Conservation (phyloP, 2,329 filamentous ascomycete genomes). For the Cercospora sesami region DNA sequence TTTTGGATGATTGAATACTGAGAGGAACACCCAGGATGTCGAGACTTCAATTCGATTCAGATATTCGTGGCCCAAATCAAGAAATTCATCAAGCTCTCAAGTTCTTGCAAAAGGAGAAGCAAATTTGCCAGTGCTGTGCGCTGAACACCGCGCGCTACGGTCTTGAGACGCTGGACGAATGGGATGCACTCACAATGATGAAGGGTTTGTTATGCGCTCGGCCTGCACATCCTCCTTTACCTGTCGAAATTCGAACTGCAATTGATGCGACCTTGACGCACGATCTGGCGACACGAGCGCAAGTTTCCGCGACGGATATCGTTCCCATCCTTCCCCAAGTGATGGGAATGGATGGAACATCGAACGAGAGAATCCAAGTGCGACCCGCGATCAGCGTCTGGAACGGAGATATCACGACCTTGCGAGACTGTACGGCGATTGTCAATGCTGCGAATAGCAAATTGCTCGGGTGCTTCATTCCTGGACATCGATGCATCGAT, state of each 20-base stretch:
- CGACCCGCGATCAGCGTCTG: background rate
- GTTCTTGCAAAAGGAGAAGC: background rate
- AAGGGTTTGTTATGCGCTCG: background rate
- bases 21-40: too few species aligned
- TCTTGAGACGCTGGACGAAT: background rate
- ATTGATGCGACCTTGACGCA: background rate
- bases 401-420: background rate
- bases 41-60: too few species aligned
- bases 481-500: background rate
- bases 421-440: background rate
- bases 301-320: background rate
- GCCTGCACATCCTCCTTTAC: background rate
- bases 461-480: background rate
- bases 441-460: background rate
- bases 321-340: background rate
- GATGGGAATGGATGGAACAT: background rate
- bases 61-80: background rate
- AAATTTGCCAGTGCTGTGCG: background rate
- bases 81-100: background rate
- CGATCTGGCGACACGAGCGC: background rate
- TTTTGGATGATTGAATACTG: too few species aligned
- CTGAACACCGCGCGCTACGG: too few species aligned
- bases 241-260: background rate
- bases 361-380: background rate
- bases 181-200: background rate